phyloP scores from a whole-genome alignment of 495 filamentous ascomycete species.

The Talaromyces proteolyticus region DNA sequence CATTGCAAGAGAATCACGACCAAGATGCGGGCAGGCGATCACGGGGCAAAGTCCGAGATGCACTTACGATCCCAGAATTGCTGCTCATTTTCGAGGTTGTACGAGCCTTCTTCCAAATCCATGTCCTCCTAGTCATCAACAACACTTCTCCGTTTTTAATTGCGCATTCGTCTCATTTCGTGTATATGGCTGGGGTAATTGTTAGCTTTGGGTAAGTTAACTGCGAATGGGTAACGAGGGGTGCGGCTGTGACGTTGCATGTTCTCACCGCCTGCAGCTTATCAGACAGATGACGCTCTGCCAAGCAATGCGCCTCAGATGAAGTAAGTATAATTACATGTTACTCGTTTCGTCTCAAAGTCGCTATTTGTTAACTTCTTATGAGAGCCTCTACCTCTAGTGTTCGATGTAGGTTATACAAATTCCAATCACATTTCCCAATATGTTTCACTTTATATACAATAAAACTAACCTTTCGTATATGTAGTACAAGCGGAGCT shows the following conservation, averaged over 20 bases:
- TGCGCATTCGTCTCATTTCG: slow-evolving; percentile 4
- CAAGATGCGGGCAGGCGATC: not conserved
- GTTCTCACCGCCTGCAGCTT: slow-evolving; percentile 4
- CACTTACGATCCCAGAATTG: slow-evolving; percentile 88
- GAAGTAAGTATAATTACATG: too few relatives aligned
- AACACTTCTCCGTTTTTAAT: not conserved
- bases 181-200: not conserved
- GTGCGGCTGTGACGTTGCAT: not conserved
- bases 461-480: too few relatives aligned
- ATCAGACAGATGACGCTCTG: slow-evolving; percentile 1
- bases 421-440: too few relatives aligned
- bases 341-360: too few relatives aligned
- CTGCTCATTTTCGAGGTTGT: slow-evolving; percentile 72
- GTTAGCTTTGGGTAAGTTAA: not conserved
- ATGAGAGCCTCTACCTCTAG: too few relatives aligned
- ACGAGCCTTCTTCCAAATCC: slow-evolving; percentile 58
- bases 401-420: too few relatives aligned
- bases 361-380: too few relatives aligned
- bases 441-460: too few relatives aligned
- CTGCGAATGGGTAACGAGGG: not conserved
- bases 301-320: too few relatives aligned
- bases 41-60: not conserved
- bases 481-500: too few relatives aligned
- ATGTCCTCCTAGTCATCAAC: slow-evolving; percentile 44
- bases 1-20: slow-evolving; percentile 11